Percentiles rank a stretch among this genome's conserved stretches.
phyloP scores from a whole-genome alignment of 2,329 filamentous ascomycete species.

The Diplodia scrobiculata region DNA sequence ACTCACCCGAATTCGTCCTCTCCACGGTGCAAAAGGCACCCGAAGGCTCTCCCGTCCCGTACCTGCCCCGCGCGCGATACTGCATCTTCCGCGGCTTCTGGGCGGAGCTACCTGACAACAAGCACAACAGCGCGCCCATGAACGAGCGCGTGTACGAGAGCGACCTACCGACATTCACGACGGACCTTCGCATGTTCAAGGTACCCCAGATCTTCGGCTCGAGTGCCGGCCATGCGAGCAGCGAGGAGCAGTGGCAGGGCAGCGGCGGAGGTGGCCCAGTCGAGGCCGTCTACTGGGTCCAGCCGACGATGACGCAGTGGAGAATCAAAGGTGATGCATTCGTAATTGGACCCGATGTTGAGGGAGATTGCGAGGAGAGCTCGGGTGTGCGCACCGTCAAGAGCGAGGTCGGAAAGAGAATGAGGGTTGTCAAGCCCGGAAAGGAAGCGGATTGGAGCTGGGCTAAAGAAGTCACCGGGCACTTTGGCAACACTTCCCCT shows the following conservation, averaged over 20 bases:
- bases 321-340: conserved; percentile 75
- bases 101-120: conserved; percentile 70
- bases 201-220: conserved; percentile 66
- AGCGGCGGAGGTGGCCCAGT: conserved; percentile 68
- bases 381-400: conserved; percentile 61
- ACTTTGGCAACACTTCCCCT: conserved; percentile 87
- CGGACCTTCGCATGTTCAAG: conserved; percentile 86
- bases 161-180: conserved; percentile 81
- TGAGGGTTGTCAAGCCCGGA: conserved; percentile 58
- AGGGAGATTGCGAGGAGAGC: conserved; percentile 55
- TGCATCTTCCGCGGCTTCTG: conserved; percentile 88
- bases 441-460: conserved; percentile 69
- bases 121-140: conserved; percentile 68
- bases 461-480: conserved; percentile 74
- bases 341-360: conserved; percentile 70
- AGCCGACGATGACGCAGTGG: conserved; percentile 76
- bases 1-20: conserved; percentile 55
- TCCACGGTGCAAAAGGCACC: conserved; percentile 53
- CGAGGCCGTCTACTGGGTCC: conserved; percentile 84
- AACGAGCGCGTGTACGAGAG: conserved; percentile 74
- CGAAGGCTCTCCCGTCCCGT: conserved; percentile 44
- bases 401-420: conserved; percentile 62
- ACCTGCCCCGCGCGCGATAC: conserved; percentile 65
- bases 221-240: conserved; percentile 51
- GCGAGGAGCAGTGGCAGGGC: conserved; percentile 49